phyloP scores from a whole-genome alignment of 2,329 filamentous ascomycete species.

The Clonostachys chloroleuca region DNA sequence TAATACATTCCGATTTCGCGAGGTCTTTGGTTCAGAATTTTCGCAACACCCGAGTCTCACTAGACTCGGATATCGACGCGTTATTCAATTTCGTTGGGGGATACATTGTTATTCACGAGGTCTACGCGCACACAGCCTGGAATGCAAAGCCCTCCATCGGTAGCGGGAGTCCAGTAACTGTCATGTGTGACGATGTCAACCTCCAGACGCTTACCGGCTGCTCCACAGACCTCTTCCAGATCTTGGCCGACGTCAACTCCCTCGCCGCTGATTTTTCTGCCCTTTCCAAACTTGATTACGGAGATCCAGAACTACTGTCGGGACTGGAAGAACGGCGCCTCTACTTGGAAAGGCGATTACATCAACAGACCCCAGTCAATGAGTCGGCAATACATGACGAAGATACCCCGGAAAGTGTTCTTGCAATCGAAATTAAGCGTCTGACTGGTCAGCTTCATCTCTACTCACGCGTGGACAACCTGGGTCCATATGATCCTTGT shows the following conservation, averaged over 20 bases:
- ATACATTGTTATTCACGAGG: slow-evolving; percentile 11
- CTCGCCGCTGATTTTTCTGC: slow-evolving; percentile 1
- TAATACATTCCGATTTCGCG: slow-evolving; percentile 15
- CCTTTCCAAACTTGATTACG: not conserved
- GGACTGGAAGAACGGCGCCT: not conserved
- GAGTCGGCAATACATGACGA: not conserved
- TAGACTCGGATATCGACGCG: slow-evolving; percentile 8
- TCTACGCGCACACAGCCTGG: slow-evolving; percentile 9
- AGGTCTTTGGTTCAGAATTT: slow-evolving; percentile 8
- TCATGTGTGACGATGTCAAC: slow-evolving; percentile 5
- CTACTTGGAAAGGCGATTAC: not conserved
- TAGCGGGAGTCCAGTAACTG: not conserved
- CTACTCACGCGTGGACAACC: slow-evolving; percentile 15
- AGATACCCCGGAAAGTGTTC: slow-evolving; percentile 1
- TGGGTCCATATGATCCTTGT: slow-evolving; percentile 13
- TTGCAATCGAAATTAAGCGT: slow-evolving; percentile 15
- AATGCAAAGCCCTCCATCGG: not conserved
- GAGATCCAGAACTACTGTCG: not conserved
- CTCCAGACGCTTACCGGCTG: slow-evolving; percentile 10
- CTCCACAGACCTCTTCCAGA: slow-evolving; percentile 6
- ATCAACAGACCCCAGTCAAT: not conserved
- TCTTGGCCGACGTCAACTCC: slow-evolving; percentile 7
- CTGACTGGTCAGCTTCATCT: slow-evolving; percentile 18
- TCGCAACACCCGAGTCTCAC: not conserved
- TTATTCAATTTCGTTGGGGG: slow-evolving; percentile 14